phyloP scores from a whole-genome alignment of 1,139 yeast genomes.

The Yamadazyma jaroonii region DNA sequence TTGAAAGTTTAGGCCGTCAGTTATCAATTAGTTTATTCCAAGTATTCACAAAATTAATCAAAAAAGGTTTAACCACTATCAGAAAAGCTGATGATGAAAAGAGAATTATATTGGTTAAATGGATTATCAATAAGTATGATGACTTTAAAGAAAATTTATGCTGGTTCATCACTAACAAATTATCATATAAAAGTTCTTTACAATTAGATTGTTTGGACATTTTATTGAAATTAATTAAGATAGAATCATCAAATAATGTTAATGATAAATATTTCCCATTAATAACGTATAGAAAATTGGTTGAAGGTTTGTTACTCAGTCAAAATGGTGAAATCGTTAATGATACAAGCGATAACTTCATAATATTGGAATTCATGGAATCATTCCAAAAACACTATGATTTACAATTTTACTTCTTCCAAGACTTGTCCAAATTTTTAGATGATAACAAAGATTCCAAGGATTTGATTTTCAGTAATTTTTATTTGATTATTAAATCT shows the following conservation, averaged over 20 bases:
- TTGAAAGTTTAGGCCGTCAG: slow-evolving; percentile 42
- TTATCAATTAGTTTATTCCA: slow-evolving; percentile 52
- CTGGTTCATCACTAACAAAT: slow-evolving; percentile 32
- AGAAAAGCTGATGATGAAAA: slow-evolving; percentile 43
- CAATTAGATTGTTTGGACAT: slow-evolving; percentile 66
- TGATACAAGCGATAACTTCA: slow-evolving; percentile 53
- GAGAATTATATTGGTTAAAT: slow-evolving; percentile 47
- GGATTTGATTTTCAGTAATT: slow-evolving; percentile 32
- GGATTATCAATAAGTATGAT: slow-evolving; percentile 64
- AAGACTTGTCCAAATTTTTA: slow-evolving; percentile 21
- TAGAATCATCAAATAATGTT: slow-evolving; percentile 56
- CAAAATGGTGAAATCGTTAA: slow-evolving; percentile 32
- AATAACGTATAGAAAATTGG: slow-evolving; percentile 47
- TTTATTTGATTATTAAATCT: slow-evolving; percentile 35
- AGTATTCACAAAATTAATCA: slow-evolving; percentile 56
- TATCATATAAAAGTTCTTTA: slow-evolving; percentile 39
- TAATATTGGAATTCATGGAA: slow-evolving; percentile 59
- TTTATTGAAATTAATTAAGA: slow-evolving; percentile 56
- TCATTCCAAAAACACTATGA: slow-evolving; percentile 58
- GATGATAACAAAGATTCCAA: slow-evolving; percentile 18
- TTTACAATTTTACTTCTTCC: slow-evolving; percentile 62
- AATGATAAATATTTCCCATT: slow-evolving; percentile 62
- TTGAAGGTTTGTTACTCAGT: slow-evolving; percentile 43
- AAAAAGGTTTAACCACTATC: slow-evolving; percentile 43
- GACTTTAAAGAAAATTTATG: slow-evolving; percentile 48